Percentiles rank a stretch among this genome's conserved stretches.
Conservation (phyloP, 2,329 filamentous ascomycete genomes). For the Neofusicoccum parvum region DNA sequence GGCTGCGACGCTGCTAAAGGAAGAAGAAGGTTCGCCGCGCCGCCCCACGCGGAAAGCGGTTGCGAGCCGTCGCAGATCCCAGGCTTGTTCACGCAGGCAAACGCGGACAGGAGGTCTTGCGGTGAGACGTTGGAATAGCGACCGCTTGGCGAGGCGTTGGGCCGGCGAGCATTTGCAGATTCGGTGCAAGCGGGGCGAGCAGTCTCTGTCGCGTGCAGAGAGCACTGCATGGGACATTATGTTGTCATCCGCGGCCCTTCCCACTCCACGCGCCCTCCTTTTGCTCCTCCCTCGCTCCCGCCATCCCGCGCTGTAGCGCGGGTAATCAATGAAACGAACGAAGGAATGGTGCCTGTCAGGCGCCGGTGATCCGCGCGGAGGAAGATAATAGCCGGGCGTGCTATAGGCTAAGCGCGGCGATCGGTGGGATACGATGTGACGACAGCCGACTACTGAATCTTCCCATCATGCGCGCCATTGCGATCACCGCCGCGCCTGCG, state of each 20-base stretch:
- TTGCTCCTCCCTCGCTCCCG: not conserved
- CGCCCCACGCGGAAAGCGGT: not conserved
- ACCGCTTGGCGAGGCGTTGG: not conserved
- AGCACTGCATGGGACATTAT: not conserved
- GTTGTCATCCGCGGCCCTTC: no score
- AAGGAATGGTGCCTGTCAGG: not conserved
- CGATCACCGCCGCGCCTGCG: no score
- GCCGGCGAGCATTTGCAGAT: not conserved
- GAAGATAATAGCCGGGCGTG: not conserved
- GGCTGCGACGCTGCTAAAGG: not conserved
- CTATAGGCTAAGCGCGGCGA: not conserved
- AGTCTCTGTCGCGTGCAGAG: not conserved
- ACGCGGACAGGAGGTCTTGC: not conserved
- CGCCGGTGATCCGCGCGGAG: not conserved
- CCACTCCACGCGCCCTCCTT: not conserved
- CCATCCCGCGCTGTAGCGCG: not conserved
- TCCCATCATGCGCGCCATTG: no score
- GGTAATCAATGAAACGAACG: not conserved
- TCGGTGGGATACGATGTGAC: not conserved
- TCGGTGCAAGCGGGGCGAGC: not conserved
- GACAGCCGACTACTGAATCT: no score
- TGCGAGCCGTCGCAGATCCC: not conserved
- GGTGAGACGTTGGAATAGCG: not conserved
- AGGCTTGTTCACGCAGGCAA: not conserved
- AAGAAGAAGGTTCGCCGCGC: not conserved